These are phyloP conservation scores for Diplodia intermedia DNA, from an alignment of 2,329 filamentous ascomycete species.

Conservation along the genomic window DNA sequence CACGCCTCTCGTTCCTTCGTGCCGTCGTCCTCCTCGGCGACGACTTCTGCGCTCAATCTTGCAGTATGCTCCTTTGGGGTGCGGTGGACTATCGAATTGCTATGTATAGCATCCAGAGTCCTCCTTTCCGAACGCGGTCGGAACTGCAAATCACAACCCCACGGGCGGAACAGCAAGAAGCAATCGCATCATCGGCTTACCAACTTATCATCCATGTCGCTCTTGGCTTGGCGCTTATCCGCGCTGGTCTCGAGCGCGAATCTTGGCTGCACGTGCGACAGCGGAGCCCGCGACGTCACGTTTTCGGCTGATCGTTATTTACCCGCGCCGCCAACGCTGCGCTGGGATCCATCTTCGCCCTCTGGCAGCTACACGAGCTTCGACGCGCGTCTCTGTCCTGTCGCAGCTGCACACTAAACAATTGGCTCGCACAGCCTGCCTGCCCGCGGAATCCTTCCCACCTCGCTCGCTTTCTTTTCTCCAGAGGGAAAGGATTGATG, in stretches of 20 bases:
- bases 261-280: neutral
- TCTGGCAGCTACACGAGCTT: neutral
- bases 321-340: neutral
- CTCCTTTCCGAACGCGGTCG: neutral
- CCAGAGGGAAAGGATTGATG: neutral
- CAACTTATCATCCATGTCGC: neutral
- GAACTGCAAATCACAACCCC: slow-evolving; percentile 20
- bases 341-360: neutral
- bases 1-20: neutral
- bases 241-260: neutral
- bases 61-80: neutral
- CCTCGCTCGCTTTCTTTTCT: neutral
- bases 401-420: neutral
- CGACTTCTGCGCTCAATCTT: neutral
- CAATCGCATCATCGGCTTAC: slow-evolving; percentile 17
- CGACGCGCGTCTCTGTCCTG: neutral
- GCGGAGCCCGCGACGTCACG: slow-evolving; percentile 9
- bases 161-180: slow-evolving; percentile 1
- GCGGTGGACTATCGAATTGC: slow-evolving; percentile 13
- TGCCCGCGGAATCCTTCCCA: neutral
- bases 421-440: neutral
- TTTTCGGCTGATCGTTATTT: slow-evolving; percentile 1
- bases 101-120: slow-evolving; percentile 12
- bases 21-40: neutral
- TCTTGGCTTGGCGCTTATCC: neutral